These are phyloP conservation scores for Ceratocystis lukuohia DNA, from an alignment of 2,329 filamentous ascomycete species.

Conservation along the genomic window DNA sequence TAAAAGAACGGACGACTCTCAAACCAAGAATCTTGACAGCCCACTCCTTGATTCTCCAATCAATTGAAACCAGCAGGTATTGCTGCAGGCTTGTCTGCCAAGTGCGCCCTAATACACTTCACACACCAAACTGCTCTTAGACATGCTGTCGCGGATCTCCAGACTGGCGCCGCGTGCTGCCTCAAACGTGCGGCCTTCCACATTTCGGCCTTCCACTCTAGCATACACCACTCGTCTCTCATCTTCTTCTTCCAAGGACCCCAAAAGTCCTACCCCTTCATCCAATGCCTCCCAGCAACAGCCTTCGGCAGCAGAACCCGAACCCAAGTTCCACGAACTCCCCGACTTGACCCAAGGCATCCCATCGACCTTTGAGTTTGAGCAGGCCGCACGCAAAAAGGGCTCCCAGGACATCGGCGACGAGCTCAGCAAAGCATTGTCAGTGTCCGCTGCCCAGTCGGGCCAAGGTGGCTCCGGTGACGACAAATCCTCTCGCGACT, in stretches of 20 bases:
- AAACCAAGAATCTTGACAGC: background rate
- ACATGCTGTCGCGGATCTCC: conserved; percentile 9
- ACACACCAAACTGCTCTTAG: background rate
- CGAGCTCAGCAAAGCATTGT: conserved; percentile 23
- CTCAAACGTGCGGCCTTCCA: conserved; percentile 20
- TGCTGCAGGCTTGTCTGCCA: background rate
- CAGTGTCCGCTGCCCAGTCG: conserved; percentile 29
- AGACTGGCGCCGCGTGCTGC: conserved; percentile 15
- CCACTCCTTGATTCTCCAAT: background rate
- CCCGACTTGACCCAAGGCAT: conserved; percentile 92
- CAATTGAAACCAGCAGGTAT: background rate
- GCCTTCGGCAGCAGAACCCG: conserved; percentile 19
- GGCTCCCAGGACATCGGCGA: conserved; percentile 24
- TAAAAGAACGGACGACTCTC: background rate
- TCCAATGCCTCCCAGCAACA: conserved; percentile 1
- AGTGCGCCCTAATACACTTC: background rate
- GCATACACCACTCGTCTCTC: background rate
- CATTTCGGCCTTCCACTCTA: conserved; percentile 19
- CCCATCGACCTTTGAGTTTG: conserved; percentile 74
- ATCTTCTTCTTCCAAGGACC: background rate
- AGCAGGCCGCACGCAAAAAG: conserved; percentile 35
- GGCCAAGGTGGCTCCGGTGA: conserved; percentile 19
- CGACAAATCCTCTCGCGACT: conserved; percentile 53
- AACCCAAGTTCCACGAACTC: conserved; percentile 47
- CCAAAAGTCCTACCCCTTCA: background rate